Conservation (phyloP, 2,329 filamentous ascomycete genomes). For the Claviceps spartinae region DNA sequence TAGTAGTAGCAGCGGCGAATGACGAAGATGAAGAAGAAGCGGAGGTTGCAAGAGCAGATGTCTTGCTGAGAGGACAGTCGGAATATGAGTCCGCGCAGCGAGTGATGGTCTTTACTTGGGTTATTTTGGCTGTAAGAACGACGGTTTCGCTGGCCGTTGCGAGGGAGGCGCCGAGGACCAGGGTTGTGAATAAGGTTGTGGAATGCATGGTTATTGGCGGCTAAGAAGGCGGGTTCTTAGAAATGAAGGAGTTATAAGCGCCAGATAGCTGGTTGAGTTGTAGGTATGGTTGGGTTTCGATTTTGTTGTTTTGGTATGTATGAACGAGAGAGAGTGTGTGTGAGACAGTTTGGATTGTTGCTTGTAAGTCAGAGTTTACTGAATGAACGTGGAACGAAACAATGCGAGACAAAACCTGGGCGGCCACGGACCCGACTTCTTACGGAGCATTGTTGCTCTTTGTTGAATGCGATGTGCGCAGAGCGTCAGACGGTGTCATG, state of each 20-base stretch:
- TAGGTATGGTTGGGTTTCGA: too few species aligned
- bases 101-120: slow-evolving; percentile 32
- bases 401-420: not conserved
- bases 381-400: not conserved
- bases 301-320: too few species aligned
- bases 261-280: too few species aligned
- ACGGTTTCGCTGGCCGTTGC: slow-evolving; percentile 24
- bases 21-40: slow-evolving; percentile 12
- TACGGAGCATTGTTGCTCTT: not conserved
- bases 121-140: slow-evolving; percentile 30
- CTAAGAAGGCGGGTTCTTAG: not conserved
- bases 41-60: slow-evolving; percentile 4
- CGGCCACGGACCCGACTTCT: not conserved
- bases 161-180: slow-evolving; percentile 27
- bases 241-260: too few species aligned
- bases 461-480: too few species aligned
- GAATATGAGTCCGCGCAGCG: slow-evolving; percentile 29
- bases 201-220: slow-evolving; percentile 30
- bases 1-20: slow-evolving; percentile 1
- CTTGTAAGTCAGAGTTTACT: too few species aligned
- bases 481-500: not conserved
- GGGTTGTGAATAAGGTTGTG: slow-evolving; percentile 26
- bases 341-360: too few species aligned
- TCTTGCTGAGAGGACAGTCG: slow-evolving; percentile 26
- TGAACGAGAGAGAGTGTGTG: too few species aligned